These are phyloP conservation scores for Aspergillus proliferans DNA, from an alignment of 2,329 filamentous ascomycete genomes.

Conservation along the genomic window DNA sequence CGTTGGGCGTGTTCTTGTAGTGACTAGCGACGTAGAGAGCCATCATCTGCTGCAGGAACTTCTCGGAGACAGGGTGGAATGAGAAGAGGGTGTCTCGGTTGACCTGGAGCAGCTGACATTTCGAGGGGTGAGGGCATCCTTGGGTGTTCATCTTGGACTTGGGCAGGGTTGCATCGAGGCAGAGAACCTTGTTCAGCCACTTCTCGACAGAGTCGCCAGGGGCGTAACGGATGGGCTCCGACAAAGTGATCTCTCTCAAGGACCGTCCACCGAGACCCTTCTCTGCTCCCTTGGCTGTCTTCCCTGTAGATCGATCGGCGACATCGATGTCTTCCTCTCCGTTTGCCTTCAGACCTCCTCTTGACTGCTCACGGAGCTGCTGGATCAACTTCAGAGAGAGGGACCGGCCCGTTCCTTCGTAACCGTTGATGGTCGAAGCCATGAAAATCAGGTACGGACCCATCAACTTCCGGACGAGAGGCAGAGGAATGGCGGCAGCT, in stretches of 20 bases:
- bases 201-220: constrained; percentile 87
- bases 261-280: constrained; percentile 63
- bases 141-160: constrained; percentile 64
- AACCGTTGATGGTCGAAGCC: constrained; percentile 98
- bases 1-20: constrained; percentile 97
- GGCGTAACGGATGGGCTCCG: constrained; percentile 90
- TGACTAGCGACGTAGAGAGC: constrained; percentile 93
- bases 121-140: constrained; percentile 81
- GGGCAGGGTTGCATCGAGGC: constrained; percentile 85
- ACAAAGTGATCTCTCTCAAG: constrained; percentile 83
- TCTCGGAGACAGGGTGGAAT: constrained; percentile 93
- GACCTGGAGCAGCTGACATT: constrained; percentile 87
- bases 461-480: constrained; percentile 87
- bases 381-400: constrained; percentile 95
- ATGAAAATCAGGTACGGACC: constrained; percentile 97
- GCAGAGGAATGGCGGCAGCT: constrained; percentile 90
- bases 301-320: constrained; percentile 73
- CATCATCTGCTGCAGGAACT: constrained; percentile 97
- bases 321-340: constrained; percentile 58
- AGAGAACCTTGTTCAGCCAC: constrained; percentile 92
- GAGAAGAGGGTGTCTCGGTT: constrained; percentile 98
- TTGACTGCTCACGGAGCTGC: constrained; percentile 88
- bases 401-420: constrained; percentile 92
- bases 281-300: constrained; percentile 58
- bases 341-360: constrained; percentile 52